phyloP scores from a whole-genome alignment of 1,284 basidiomycete species.

The Xerocomus alliaceus region DNA sequence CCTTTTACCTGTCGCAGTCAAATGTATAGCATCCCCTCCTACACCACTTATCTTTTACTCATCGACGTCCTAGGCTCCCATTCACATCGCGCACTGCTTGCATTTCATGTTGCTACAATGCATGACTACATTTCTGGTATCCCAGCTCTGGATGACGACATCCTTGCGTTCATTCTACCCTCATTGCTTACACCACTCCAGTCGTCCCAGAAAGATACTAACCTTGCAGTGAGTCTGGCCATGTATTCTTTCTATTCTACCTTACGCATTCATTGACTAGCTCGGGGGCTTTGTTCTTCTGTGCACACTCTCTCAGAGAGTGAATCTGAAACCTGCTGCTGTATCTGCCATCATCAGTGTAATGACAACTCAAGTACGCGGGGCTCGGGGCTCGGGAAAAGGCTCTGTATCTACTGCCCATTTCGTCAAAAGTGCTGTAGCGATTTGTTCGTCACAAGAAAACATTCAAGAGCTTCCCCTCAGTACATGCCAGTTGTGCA shows the following conservation, averaged over 20 bases:
- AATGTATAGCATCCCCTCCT: slow-evolving; percentile 44
- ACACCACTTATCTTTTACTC: neutral
- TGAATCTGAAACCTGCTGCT: slow-evolving; percentile 60
- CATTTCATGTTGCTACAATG: slow-evolving; percentile 84
- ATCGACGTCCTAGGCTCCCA: slow-evolving; percentile 30
- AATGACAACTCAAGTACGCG: slow-evolving; percentile 58
- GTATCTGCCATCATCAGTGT: slow-evolving; percentile 62
- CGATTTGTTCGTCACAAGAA: slow-evolving; percentile 37
- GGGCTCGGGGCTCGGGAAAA: slow-evolving; percentile 28
- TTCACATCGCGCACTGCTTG: slow-evolving; percentile 77
- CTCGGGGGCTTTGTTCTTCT: slow-evolving; percentile 78
- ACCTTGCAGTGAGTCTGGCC: slow-evolving; percentile 58
- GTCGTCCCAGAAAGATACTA: slow-evolving; percentile 46
- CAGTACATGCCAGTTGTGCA: slow-evolving; percentile 20
- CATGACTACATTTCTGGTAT: slow-evolving; percentile 78
- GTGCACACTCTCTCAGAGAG: slow-evolving; percentile 69
- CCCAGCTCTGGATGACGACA: slow-evolving; percentile 65
- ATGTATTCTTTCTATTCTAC: neutral
- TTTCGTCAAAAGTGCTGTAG: slow-evolving; percentile 39
- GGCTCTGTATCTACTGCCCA: slow-evolving; percentile 23
- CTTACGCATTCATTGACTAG: slow-evolving; percentile 44
- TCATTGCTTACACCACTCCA: slow-evolving; percentile 66
- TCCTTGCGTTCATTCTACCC: slow-evolving; percentile 66
- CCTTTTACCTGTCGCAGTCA: slow-evolving; percentile 67
- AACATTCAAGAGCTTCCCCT: slow-evolving; percentile 23